Evolutionary conservation across 2,329 filamentous ascomycete genomes (phyloP), one percentile per base, ranked within the genome.

Genomic region (Claviceps sorghi): DNA sequence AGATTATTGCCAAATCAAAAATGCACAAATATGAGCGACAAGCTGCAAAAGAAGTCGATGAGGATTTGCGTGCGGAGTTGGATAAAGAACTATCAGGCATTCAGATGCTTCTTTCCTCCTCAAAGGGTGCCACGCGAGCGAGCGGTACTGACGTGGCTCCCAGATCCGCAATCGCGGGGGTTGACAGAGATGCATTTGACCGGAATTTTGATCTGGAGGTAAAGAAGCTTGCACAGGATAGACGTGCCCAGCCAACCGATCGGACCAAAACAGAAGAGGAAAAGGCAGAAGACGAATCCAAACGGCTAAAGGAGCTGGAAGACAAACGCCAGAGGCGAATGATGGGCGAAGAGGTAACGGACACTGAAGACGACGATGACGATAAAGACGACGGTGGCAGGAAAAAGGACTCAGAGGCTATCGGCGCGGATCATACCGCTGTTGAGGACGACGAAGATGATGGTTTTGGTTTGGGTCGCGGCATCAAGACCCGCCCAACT

Each of bases 1-100:
- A 98, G 67, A 78, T 98, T 55, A 96, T 98, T 58, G 88, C 90
- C 55, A 98, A 98, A 69, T 97, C 91, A 1, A 98, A 98, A 65
- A 76, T 87, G 56, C 79, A 96, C 76, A 97, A 95, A 69, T 90
- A 91, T 63, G 90, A 97, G 69, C 82, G 93, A 42, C 93, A 98
- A 68, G 83, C 88, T 55, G 81, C 82, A 30, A 96, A 95, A 64
- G 93, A 97, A 55, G 88, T 93, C 49, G 93, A 98, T 59, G 88
- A 94, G 49, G 91, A 95, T 58, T 68, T 96, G 51, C 79, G 89
- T 54, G 83, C 83, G 54, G 82, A 90, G 65, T 74, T 98, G 17
- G 89, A 98, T 66, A 84, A 90, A 64, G 87, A 88, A 42, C 75
- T 97, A 56, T 77, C 79, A 13, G 82, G 86, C 57, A 78, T 98